A percentile compares a stretch with the other conserved stretches of the same genome.
Conservation (phyloP, 371 early-diverging fungal species). For the Zancudomyces culisetae region DNA sequence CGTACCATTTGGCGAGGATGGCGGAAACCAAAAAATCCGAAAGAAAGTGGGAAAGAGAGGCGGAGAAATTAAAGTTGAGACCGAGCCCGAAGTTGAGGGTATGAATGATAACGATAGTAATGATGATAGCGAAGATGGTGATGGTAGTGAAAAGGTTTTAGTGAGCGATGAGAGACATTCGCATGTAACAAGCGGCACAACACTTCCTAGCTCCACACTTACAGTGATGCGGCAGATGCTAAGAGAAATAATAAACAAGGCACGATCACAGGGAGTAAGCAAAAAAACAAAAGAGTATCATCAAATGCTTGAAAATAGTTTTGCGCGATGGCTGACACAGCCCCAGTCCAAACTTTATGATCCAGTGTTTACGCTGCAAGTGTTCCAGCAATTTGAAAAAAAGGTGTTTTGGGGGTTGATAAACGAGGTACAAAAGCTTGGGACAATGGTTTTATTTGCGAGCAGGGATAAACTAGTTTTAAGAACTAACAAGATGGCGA, state of each 20-base stretch:
- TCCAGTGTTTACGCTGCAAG: slow-evolving; percentile 72
- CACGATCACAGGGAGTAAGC: slow-evolving; percentile 4
- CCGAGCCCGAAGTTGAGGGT: not conserved
- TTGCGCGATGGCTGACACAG: slow-evolving; percentile 76
- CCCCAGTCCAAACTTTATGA: slow-evolving; percentile 60
- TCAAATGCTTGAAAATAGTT: slow-evolving; percentile 52
- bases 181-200: slow-evolving; percentile 6
- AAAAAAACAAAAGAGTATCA: slow-evolving; percentile 32
- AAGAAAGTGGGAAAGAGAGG: not conserved
- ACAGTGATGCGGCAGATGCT: slow-evolving; percentile 52
- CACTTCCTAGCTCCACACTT: slow-evolving; percentile 46
- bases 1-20: slow-evolving; percentile 1
- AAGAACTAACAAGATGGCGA: slow-evolving; percentile 47
- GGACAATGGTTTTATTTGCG: slow-evolving; percentile 57
- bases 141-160: not conserved
- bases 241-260: slow-evolving; percentile 40
- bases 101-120: not conserved
- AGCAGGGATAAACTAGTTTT: slow-evolving; percentile 61
- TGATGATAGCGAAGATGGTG: slow-evolving; percentile 5
- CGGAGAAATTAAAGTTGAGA: slow-evolving; percentile 2
- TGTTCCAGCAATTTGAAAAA: too few species aligned
- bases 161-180: slow-evolving; percentile 4
- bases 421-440: slow-evolving; percentile 55
- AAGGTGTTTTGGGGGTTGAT: slow-evolving; percentile 66
- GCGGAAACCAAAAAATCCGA: not conserved